Evolutionary conservation across 768 basidiomycete genomes (phyloP), one percentile per base, ranked within the genome.

Genomic region (Boletus eberwhitei): DNA sequence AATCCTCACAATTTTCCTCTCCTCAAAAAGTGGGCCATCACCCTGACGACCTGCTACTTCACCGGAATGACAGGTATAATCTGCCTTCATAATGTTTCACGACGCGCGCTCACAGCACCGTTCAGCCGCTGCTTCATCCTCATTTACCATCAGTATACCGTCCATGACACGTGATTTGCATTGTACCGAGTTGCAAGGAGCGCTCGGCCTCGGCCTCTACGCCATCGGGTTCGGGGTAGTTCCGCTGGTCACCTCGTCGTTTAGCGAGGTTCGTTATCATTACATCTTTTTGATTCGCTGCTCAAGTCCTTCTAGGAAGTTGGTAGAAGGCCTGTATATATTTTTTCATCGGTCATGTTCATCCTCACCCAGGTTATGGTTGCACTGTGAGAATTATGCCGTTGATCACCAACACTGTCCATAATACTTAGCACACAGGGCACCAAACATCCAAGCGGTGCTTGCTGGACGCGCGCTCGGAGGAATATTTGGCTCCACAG

Each of bases 401-500:
- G 17, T 4, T 22, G 13, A 6, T 16, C 12, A 34, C 11, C 3
- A 9, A 36, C n/a, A 36, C 0, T 31, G 11, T n/a, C 53, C 19
- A 42, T 3, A 16, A 24, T 4, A 37, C 45, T 14, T 34, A 16
- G 7, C 9, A 24, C 41, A 13, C 50, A 77, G 76, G 26, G 65
- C 76, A 8, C 63, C 71, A 40, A 76, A 78, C 45, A 76, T 88
- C 5, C 74, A 78, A 42, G 82, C 79, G 0, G 80, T 89, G 2
- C 72, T 87, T 21, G 59, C 82, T 32, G 82, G 76, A 0, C 79
- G 87, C 9, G 79, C 85, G 52, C 66, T 90, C 2, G 79, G 79
- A 55, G 87, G 87, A 5, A 76, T 78, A 1, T 84, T 82, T 62
- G 85, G 81, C 0, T 84, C 85, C 0, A 84, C 84, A 0, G 83